Evolutionary conservation across 2,329 filamentous ascomycete genomes (phyloP), one percentile per base, ranked within the genome.

Genomic region (Cercospora nicotianae): DNA sequence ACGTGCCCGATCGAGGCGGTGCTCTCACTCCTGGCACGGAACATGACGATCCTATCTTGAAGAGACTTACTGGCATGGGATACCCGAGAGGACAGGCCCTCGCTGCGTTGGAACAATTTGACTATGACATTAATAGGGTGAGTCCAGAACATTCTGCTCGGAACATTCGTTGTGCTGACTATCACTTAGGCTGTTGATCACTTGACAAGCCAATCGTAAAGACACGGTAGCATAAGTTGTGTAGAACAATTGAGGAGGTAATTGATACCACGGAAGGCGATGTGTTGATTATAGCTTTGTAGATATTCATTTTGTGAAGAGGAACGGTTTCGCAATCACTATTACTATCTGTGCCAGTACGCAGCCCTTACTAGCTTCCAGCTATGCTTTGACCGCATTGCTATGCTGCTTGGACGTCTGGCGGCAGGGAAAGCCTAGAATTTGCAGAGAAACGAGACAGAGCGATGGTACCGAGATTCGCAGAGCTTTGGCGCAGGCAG

Each of bases 121-220:
- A 98, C 81, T 97, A 98, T 81, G 95, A 97, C 79, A 86, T 97
- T 78, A 93, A 97, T 81, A 93, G 92, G 87, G 94, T 97, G 82
- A 82, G 89, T 83, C 48, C 31, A 42, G 18, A 57, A 36, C 12
- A 28, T 45, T 26, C 12, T 9, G 1, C 18, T 3, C 6, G 33
- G n/a, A 18, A 45, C 51, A 13, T 39, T 18, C 31, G 9, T 12
- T 30, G 13, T 42, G 28, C 68, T 64, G 20, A 69, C 53, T 28
- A 3, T 7, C 9, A 9, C 48, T 4, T 33, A 72, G 71, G 71
- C 71, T 20, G 71, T 72, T 36, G 71, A 72, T 63, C 69, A 72
- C 63, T 69, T 72, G 65, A 72, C 66, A 12, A 69, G 67, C 60
- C 67, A 66, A 26, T 68, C 48, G 55, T 26, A 12, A 18, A 55